phyloP scores from a whole-genome alignment of 495 filamentous ascomycete species.

The Emericellopsis terricola region DNA sequence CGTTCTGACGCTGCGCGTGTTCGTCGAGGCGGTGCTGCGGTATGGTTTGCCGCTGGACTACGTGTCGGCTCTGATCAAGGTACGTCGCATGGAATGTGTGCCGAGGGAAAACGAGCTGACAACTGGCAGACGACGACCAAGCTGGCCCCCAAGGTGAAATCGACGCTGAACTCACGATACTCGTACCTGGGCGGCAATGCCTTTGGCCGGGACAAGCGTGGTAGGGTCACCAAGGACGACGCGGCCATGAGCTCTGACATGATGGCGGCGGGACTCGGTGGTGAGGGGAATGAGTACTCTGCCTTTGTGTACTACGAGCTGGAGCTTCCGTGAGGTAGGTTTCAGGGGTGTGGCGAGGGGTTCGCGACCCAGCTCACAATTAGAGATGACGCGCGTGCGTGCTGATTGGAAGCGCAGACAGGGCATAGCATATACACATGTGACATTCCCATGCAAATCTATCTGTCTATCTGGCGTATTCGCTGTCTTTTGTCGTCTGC shows the following conservation, averaged over 20 bases:
- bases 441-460: not conserved
- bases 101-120: slow-evolving; percentile 6
- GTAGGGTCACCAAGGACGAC: slow-evolving; percentile 76
- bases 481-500: not conserved
- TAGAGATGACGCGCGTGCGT: too few species aligned
- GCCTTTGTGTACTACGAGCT: slow-evolving; percentile 97
- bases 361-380: too few species aligned
- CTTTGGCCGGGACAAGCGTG: slow-evolving; percentile 86
- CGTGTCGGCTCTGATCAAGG: slow-evolving; percentile 66
- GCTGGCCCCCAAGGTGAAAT: slow-evolving; percentile 61
- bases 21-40: slow-evolving; percentile 89
- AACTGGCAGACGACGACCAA: slow-evolving; percentile 56
- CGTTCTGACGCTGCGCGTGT: slow-evolving; percentile 76
- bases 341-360: not conserved
- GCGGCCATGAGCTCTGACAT: slow-evolving; percentile 55
- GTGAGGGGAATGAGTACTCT: slow-evolving; percentile 70
- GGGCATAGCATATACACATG: not conserved
- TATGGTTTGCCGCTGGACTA: slow-evolving; percentile 85
- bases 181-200: slow-evolving; percentile 91
- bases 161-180: slow-evolving; percentile 65
- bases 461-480: not conserved
- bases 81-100: slow-evolving; percentile 23
- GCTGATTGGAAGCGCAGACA: too few species aligned
- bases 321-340: slow-evolving; percentile 39
- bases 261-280: slow-evolving; percentile 44